These are phyloP conservation scores for Paratrimastix pyriformis DNA, from an alignment of 78 protist genomes.

Conservation along the genomic window DNA sequence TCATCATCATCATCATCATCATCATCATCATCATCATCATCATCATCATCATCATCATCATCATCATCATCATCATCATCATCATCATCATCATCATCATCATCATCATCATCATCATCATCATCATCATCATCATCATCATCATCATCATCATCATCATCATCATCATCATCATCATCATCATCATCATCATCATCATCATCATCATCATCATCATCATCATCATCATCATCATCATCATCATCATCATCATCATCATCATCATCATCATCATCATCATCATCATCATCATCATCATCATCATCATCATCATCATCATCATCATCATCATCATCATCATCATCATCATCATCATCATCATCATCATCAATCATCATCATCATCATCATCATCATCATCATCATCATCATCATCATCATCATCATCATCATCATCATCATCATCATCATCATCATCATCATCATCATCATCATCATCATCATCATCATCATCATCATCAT, in stretches of 20 bases:
- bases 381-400: neutral
- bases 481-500: neutral
- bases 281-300: neutral
- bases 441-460: neutral
- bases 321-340: neutral
- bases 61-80: neutral
- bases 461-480: neutral
- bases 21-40: neutral
- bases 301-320: neutral
- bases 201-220: neutral
- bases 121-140: neutral
- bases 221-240: neutral
- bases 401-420: neutral
- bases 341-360: neutral
- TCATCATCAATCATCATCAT: no score
- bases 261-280: neutral
- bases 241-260: neutral
- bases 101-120: neutral
- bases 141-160: neutral
- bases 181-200: neutral
- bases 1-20: neutral
- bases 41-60: neutral
- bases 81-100: neutral
- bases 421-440: neutral
- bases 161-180: neutral